Conservation (phyloP, 2,329 filamentous ascomycete species). For the Fusarium albidum region DNA sequence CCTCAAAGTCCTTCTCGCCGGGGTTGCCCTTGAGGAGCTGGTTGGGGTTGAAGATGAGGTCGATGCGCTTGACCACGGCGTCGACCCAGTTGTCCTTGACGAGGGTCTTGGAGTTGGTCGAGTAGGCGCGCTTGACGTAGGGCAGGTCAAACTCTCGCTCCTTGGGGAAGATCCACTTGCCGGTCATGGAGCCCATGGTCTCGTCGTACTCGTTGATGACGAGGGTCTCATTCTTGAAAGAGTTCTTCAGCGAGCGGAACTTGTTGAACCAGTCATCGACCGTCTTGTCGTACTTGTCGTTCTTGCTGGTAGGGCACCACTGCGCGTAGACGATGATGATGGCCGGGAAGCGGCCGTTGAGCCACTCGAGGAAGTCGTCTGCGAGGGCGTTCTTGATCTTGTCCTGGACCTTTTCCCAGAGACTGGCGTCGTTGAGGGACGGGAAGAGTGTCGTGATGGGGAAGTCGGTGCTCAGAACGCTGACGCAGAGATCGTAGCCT, state of each 20-base stretch:
- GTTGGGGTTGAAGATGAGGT: constrained; percentile 30
- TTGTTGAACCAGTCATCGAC: constrained; percentile 50
- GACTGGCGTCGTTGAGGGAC: constrained; percentile 42
- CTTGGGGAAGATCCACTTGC: constrained; percentile 56
- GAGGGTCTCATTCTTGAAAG: constrained; percentile 33
- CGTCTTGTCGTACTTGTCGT: constrained; percentile 46
- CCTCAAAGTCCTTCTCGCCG: constrained; percentile 19
- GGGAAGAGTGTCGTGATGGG: constrained; percentile 47
- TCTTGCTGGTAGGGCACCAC: constrained; percentile 52
- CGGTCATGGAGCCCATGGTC: constrained; percentile 55
- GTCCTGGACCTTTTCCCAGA: constrained; percentile 39
- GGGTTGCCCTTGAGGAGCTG: constrained; percentile 15
- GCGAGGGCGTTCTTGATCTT: constrained; percentile 48
- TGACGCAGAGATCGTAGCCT: constrained; percentile 57
- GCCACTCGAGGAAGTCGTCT: constrained; percentile 47
- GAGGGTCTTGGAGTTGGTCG: constrained; percentile 53
- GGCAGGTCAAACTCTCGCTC: constrained; percentile 57
- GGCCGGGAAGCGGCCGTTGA: constrained; percentile 48
- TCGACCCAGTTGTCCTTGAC: constrained; percentile 49
- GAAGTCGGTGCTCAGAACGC: constrained; percentile 53
- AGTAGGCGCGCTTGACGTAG: constrained; percentile 57
- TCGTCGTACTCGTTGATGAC: constrained; percentile 46
- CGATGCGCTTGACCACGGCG: constrained; percentile 19
- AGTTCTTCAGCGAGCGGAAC: constrained; percentile 48
- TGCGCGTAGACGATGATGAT: constrained; percentile 57